Evolutionary conservation across 257 asterid genomes (phyloP).

Genomic region (Solanum sejunctum): DNA sequence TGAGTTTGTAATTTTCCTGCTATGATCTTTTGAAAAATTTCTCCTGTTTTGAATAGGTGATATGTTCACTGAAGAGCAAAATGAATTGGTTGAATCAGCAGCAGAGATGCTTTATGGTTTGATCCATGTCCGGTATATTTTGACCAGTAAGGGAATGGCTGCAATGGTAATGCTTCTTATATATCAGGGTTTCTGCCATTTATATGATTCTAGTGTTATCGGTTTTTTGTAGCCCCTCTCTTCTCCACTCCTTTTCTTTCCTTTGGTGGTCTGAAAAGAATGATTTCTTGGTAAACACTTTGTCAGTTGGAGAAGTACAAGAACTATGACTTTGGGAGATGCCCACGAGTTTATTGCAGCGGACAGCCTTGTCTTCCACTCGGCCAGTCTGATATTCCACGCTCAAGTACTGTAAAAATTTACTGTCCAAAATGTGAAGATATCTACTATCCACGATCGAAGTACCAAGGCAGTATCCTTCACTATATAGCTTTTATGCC

Average conservation of each 20-base stretch:
- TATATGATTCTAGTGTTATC: background rate
- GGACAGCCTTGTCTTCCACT: constrained; percentile 99
- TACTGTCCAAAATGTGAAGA: constrained; percentile 96
- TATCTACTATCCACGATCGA: constrained; percentile 89
- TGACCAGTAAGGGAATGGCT: constrained; percentile 95
- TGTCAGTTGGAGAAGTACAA: constrained; percentile 88
- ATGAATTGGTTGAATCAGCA: constrained; percentile 92
- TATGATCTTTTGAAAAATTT: background rate
- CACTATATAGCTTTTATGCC: background rate
- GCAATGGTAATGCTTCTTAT: constrained; percentile 60
- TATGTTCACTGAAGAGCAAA: constrained; percentile 86
- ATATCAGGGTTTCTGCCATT: background rate
- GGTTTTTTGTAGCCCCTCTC: background rate
- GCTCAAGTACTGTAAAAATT: constrained; percentile 82
- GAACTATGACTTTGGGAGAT: constrained; percentile 89
- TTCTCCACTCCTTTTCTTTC: background rate
- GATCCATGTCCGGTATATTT: constrained; percentile 81
- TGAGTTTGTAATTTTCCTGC: constrained; percentile 6
- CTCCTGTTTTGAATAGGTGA: constrained; percentile 46
- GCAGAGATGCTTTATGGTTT: constrained; percentile 97
- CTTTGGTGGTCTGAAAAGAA: background rate
- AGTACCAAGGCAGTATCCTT: constrained; percentile 99
- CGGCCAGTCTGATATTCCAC: constrained; percentile 92
- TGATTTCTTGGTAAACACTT: background rate
- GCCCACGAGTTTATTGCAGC: constrained; percentile 90